Percentiles rank a stretch among this genome's conserved stretches.
Conservation (phyloP, 345 rosid species). For the Microthlaspi erraticum region DNA sequence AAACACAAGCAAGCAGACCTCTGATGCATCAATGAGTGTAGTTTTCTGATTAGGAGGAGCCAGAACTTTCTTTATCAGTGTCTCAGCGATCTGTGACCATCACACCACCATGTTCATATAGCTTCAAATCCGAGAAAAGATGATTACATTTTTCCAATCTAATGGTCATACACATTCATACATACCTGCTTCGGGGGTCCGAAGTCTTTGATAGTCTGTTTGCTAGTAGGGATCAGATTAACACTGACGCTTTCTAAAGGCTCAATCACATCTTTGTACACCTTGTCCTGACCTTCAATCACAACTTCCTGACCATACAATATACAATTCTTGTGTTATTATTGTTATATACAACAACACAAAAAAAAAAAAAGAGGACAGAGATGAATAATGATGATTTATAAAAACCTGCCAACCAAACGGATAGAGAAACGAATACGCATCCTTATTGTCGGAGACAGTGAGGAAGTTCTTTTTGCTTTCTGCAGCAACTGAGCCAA, state of each 20-base stretch:
- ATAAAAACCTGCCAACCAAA: constrained; percentile 87
- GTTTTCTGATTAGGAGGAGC: constrained; percentile 90
- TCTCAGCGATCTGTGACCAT: constrained; percentile 77
- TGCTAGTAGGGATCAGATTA: constrained; percentile 65
- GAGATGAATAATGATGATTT: neutral
- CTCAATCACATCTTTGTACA: constrained; percentile 92
- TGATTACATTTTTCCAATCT: neutral
- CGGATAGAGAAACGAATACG: constrained; percentile 82
- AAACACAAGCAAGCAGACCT: constrained; percentile 51
- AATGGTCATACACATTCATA: neutral
- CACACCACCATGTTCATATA: constrained; percentile 15
- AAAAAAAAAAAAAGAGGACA: neutral
- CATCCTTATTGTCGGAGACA: constrained; percentile 79
- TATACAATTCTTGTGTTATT: neutral
- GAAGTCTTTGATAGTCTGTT: constrained; percentile 76
- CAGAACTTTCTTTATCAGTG: constrained; percentile 72
- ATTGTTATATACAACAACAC: neutral
- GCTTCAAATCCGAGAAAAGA: neutral
- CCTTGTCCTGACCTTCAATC: constrained; percentile 91
- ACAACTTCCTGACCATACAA: constrained; percentile 63
- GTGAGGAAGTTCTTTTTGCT: constrained; percentile 70
- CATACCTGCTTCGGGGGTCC: constrained; percentile 87
- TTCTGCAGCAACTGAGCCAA: constrained; percentile 99
- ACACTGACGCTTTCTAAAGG: constrained; percentile 91
- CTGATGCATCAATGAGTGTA: constrained; percentile 66